Evolutionary conservation across 768 basidiomycete genomes (phyloP).

Genomic region (Xerocomus brunneocitrinus): DNA sequence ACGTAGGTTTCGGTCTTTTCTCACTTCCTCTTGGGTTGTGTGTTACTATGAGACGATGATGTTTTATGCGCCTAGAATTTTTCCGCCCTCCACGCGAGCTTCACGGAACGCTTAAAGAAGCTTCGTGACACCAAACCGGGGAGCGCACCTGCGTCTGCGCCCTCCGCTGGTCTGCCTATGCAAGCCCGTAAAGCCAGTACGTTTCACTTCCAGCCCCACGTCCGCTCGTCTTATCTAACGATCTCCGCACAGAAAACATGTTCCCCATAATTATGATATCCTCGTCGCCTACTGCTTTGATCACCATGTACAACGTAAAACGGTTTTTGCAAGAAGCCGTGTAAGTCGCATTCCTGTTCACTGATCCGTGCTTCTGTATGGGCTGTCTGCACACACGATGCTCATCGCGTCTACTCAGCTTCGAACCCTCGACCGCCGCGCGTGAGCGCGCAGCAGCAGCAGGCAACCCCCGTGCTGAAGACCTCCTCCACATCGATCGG

Average conservation of each 20-base stretch:
- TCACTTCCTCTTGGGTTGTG: no score
- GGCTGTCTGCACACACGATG: neutral
- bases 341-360: slow-evolving; percentile 37
- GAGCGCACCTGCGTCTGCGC: slow-evolving; percentile 36
- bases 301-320: slow-evolving; percentile 98
- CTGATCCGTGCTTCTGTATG: neutral
- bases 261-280: slow-evolving; percentile 98
- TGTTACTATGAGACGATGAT: neutral
- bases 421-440: slow-evolving; percentile 73
- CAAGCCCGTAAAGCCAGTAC: slow-evolving; percentile 67
- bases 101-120: slow-evolving; percentile 75
- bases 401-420: slow-evolving; percentile 36
- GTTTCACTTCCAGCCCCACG: slow-evolving; percentile 20
- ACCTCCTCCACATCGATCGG: slow-evolving; percentile 84
- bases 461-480: slow-evolving; percentile 72
- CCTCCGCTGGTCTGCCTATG: slow-evolving; percentile 36
- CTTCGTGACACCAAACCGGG: slow-evolving; percentile 62
- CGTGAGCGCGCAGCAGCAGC: slow-evolving; percentile 63
- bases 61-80: slow-evolving; percentile 63
- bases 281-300: slow-evolving; percentile 85
- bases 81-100: slow-evolving; percentile 56
- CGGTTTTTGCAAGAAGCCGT: slow-evolving; percentile 86
- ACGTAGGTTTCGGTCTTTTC: slow-evolving; percentile 47
- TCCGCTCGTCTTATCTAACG: no score
- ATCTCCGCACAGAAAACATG: slow-evolving; percentile 49